Evolutionary conservation across 2,329 filamentous ascomycete genomes (phyloP), one percentile per base, ranked within the genome.

Genomic region (Alternaria ethzedia): DNA sequence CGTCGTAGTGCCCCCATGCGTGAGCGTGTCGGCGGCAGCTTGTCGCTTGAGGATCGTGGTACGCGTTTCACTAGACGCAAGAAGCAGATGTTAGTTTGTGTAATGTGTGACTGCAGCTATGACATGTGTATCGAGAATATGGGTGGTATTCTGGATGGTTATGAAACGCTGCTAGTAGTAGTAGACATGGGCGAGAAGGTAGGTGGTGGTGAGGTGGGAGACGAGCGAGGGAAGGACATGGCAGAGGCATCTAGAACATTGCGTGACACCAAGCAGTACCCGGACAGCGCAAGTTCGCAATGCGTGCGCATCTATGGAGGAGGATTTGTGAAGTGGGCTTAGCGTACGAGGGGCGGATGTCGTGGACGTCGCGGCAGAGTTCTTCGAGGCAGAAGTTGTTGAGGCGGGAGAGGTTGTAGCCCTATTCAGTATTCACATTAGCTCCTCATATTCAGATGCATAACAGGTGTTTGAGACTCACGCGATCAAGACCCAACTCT

Each of bases 401-500:
- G n/a, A 71, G 63, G 5, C 69, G 69, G 10, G 61, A 57, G 5
- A 68, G 26, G 21, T 67, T 73, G 54, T 73, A 73, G 6, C 69
- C 70, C 70, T 73, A 36, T 36, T 5, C 2, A 6, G 10, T 57
- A 13, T 6, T 9, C 2, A 6, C 49, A 12, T 30, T 47, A 46
- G n/a, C n/a, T n/a, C n/a, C n/a, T n/a, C n/a, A n/a, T n/a, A n/a
- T n/a, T n/a, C n/a, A n/a, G n/a, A n/a, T n/a, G n/a, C n/a, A n/a
- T n/a, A n/a, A n/a, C n/a, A n/a, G n/a, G n/a, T n/a, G n/a, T n/a
- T n/a, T n/a, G n/a, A n/a, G n/a, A n/a, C n/a, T 44, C 43, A 75
- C 75, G 61, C 75, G 72, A 41, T 76, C 74, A 2, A 76, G 50
- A 6, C 49, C 58, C 5, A 79, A 54, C 63, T 79, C 75, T 3